These are phyloP conservation scores for Mucor saturninus DNA, from an alignment of 371 early-diverging fungal genomes.

Conservation along the genomic window DNA sequence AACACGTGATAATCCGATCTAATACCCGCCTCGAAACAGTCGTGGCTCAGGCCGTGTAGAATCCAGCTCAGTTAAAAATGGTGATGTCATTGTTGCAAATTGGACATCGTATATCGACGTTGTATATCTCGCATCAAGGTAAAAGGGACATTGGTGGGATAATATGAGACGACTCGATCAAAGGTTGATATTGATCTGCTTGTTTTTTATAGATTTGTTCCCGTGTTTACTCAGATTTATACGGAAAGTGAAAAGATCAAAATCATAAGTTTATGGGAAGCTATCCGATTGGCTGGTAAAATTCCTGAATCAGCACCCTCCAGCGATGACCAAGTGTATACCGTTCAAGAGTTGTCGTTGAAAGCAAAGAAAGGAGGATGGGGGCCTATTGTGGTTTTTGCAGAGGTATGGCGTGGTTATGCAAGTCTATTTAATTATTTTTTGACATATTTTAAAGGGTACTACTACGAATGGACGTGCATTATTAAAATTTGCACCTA, in stretches of 20 bases:
- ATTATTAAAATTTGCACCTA: slow-evolving; percentile 72
- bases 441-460: slow-evolving; percentile 45
- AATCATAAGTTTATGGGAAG: slow-evolving; percentile 60
- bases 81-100: slow-evolving; percentile 81
- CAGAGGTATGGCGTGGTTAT: slow-evolving; percentile 61
- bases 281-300: slow-evolving; percentile 55
- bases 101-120: slow-evolving; percentile 88
- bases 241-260: slow-evolving; percentile 55
- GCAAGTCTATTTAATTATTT: not conserved
- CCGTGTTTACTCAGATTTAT: slow-evolving; percentile 76
- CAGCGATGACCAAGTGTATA: slow-evolving; percentile 25
- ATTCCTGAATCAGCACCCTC: slow-evolving; percentile 21
- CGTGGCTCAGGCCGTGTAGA: slow-evolving; percentile 18
- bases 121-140: slow-evolving; percentile 74
- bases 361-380: slow-evolving; percentile 45
- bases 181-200: not conserved
- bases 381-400: slow-evolving; percentile 84
- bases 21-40: slow-evolving; percentile 5
- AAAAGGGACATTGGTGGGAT: slow-evolving; percentile 1
- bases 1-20: slow-evolving; percentile 7
- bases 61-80: slow-evolving; percentile 42
- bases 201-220: slow-evolving; percentile 53
- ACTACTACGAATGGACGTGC: slow-evolving; percentile 91
- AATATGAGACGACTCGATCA: not conserved
- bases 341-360: slow-evolving; percentile 56